Percentiles rank a stretch among this genome's conserved stretches.
Conservation (phyloP, 495 filamentous ascomycete species). For the Thermothielavioides terrestris region DNA sequence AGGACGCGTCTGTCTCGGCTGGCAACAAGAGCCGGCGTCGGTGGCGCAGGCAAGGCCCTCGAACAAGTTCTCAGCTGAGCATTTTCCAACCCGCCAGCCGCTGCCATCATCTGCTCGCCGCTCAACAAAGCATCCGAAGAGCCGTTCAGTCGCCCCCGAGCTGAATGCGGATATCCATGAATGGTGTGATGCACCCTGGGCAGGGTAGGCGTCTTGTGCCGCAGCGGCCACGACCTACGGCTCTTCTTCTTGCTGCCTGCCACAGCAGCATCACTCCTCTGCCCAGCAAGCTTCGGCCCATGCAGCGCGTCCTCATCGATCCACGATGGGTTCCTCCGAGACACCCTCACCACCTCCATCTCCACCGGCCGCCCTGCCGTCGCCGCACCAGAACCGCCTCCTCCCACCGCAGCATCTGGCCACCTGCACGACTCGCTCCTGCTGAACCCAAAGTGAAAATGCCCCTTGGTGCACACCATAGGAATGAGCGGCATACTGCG, state of each 20-base stretch:
- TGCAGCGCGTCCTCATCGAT: constrained; percentile 38
- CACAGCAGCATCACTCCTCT: neutral
- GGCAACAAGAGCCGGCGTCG: constrained; percentile 11
- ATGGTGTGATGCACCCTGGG: constrained; percentile 13
- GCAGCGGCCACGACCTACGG: constrained; percentile 19
- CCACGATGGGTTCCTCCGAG: constrained; percentile 25
- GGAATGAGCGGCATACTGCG: constrained; percentile 1
- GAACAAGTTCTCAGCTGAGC: constrained; percentile 9
- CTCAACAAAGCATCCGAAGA: constrained; percentile 4
- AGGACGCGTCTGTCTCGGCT: neutral
- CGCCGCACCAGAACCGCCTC: neutral
- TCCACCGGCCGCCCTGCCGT: neutral
- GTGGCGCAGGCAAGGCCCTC: constrained; percentile 12
- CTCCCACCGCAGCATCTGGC: constrained; percentile 1
- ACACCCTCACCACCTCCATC: neutral
- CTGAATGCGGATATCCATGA: constrained; percentile 7
- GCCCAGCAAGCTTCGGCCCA: constrained; percentile 27
- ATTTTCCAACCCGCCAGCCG: neutral
- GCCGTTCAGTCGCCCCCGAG: neutral
- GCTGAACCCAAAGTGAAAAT: constrained; percentile 1
- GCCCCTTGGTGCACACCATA: neutral
- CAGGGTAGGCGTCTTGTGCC: constrained; percentile 13
- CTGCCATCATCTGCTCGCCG: neutral
- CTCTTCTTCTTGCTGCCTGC: constrained; percentile 6
- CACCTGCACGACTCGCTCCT: neutral